Evolutionary conservation across 768 basidiomycete genomes (phyloP).

Genomic region (Lepiota venenata): DNA sequence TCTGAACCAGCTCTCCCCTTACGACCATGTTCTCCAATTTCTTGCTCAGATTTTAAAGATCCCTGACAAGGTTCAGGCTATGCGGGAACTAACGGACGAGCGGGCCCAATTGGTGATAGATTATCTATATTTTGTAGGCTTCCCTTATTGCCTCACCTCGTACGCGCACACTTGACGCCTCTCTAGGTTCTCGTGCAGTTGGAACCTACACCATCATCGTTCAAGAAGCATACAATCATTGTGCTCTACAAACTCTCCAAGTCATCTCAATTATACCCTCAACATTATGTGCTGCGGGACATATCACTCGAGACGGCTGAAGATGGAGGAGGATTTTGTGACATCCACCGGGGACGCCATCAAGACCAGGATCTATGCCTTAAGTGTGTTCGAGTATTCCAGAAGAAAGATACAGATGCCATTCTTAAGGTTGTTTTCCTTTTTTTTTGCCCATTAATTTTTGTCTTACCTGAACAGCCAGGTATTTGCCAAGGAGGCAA

Average conservation of each 20-base stretch:
- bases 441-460: not conserved
- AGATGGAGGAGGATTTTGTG: not conserved
- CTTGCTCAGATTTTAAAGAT: not conserved
- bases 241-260: constrained; percentile 15
- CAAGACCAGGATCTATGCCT: constrained; percentile 12
- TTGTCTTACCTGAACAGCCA: not conserved
- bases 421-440: constrained; percentile 23
- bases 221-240: not conserved
- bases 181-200: not conserved
- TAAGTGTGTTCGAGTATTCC: constrained; percentile 22
- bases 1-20: too few relatives aligned
- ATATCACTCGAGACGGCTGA: not conserved
- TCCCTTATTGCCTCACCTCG: too few relatives aligned
- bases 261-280: constrained; percentile 12
- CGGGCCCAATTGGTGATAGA: not conserved
- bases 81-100: not conserved
- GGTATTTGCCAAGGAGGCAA: constrained; percentile 15
- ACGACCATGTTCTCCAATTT: too few relatives aligned
- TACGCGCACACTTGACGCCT: not conserved
- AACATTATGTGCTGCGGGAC: not conserved
- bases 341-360: not conserved
- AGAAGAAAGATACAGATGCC: constrained; percentile 14
- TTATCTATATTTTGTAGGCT: not conserved
- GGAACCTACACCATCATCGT: not conserved
- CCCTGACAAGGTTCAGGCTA: not conserved